Evolutionary conservation across 345 rosid species (phyloP).

Genomic region (Abelmoschus esculentus): DNA sequence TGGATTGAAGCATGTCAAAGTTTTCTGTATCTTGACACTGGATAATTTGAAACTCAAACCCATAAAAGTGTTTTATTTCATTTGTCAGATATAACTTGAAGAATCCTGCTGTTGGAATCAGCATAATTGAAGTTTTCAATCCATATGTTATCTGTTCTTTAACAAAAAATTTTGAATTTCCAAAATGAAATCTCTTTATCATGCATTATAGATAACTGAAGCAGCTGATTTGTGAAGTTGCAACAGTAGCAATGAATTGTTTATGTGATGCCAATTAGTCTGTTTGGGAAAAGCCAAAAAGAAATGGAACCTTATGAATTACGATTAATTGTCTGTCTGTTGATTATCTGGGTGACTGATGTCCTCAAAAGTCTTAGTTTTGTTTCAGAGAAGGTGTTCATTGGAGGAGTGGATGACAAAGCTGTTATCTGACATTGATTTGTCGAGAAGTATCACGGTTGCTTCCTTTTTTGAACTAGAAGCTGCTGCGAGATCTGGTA

Average conservation of each 20-base stretch:
- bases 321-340: neutral
- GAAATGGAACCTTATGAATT: neutral
- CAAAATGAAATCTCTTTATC: neutral
- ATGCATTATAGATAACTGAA: neutral
- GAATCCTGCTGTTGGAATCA: neutral
- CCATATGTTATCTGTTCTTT: neutral
- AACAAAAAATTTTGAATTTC: neutral
- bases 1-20: neutral
- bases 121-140: neutral
- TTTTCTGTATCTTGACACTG: neutral
- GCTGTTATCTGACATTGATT: neutral
- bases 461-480: conserved; percentile 97
- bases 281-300: neutral
- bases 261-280: neutral
- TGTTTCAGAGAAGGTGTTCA: conserved; percentile 56
- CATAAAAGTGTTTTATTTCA: neutral
- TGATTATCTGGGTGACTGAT: conserved; percentile 12
- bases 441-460: conserved; percentile 79
- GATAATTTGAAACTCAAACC: neutral
- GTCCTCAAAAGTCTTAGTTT: conserved; percentile 39
- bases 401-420: no score
- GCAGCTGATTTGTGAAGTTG: neutral
- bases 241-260: neutral
- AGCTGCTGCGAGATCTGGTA: conserved; percentile 97
- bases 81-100: neutral